phyloP scores from a whole-genome alignment of 192 early-diverging fungal genomes.

The Coemansia sp. region DNA sequence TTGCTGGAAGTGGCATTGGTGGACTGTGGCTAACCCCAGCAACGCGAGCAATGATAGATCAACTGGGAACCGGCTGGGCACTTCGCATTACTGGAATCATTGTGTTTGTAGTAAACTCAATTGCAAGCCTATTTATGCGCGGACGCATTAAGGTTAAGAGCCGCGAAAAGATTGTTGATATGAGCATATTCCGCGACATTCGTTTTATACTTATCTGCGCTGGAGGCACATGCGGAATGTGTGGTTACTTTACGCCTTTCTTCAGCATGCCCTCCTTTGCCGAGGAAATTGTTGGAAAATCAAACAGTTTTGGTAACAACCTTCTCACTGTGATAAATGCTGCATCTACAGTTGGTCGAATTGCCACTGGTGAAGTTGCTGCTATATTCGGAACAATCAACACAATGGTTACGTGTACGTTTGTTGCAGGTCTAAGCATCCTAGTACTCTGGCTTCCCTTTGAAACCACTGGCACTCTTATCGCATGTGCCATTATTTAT shows the following conservation, averaged over 20 bases:
- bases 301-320: constrained; percentile 46
- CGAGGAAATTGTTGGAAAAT: constrained; percentile 40
- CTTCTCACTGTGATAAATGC: constrained; percentile 68
- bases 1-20: constrained; percentile 58
- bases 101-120: constrained; percentile 44
- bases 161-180: constrained; percentile 47
- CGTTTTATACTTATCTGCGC: constrained; percentile 46
- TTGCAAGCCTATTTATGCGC: constrained; percentile 49
- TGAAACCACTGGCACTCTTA: constrained; percentile 35
- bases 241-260: constrained; percentile 62
- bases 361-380: constrained; percentile 61
- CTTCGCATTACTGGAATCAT: constrained; percentile 56
- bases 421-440: constrained; percentile 45
- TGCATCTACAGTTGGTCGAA: constrained; percentile 61
- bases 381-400: constrained; percentile 63
- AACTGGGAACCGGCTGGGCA: constrained; percentile 57
- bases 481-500: constrained; percentile 55
- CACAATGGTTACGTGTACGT: constrained; percentile 53
- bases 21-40: constrained; percentile 57
- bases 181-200: constrained; percentile 46
- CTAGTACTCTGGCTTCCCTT: constrained; percentile 59
- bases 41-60: constrained; percentile 46
- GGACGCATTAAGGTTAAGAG: constrained; percentile 15
- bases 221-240: constrained; percentile 44
- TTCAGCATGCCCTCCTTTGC: constrained; percentile 54